Base-by-base conservation (phyloP, 805 yeast genomes). In the Ogataea dorogensis region DNA sequence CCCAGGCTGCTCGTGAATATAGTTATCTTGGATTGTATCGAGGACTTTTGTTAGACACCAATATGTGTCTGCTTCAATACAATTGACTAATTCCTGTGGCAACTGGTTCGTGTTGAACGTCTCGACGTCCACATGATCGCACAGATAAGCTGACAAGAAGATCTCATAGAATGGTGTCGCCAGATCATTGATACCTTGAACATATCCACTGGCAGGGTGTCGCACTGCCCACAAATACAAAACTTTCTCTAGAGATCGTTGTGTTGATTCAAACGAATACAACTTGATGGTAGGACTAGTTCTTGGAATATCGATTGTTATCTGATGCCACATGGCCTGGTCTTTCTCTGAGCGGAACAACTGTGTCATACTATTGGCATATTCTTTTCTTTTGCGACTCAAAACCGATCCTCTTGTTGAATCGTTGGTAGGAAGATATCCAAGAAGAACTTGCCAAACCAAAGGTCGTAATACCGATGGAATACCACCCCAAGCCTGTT, bases 1-100 rank as follows among this genome's bases (percentile, higher is more conserved):
- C 2, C 98, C 98, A 0, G 98, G 98, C 60, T 93, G 98, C 22
- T 96, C 96, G 63, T 91, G 98, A 36, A 93, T 91, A 61, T 89
- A 93, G 56, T 89, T 93, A 59, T 93, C 98, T 48, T 94, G 96
- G 44, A 93, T 93, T 14, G 94, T 94, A 54, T 93, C 98, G 32
- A 93, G 68, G 17, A 93, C 68, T 53, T 91, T 81, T 3, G 96
- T 83, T 39, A 93, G 66, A 60, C 98, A 93, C 98, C 98, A 93
- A 64, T 86, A 93, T 3, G 96, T 81, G 63, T 93, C 98, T 2
- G 97, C 97, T 56, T 93, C 98, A 13, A 91, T 77, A 11, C 76
- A 76, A 32, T 77, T 71, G 27, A 81, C 59, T 12, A 81, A 79
- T 28, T 79, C 76, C 17, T 65, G 58, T 1, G 87, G 78, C 39